Evolutionary conservation across 2,329 filamentous ascomycete genomes (phyloP).

Genomic region (Neofusicoccum umdonicola): DNA sequence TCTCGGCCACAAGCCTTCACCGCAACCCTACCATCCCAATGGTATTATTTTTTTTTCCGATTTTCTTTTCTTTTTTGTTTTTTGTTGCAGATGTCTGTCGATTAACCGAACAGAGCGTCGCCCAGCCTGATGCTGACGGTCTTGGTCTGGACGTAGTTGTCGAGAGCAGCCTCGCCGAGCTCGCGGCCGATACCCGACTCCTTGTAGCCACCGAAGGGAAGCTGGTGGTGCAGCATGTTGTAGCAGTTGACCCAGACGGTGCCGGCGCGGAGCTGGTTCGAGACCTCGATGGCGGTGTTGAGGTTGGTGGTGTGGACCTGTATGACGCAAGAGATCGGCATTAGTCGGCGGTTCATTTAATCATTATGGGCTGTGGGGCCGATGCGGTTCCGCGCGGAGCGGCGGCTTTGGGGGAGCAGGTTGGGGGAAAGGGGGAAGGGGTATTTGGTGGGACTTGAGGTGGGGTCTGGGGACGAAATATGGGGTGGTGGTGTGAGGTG

Average conservation of each 20-base stretch:
- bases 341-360: neutral
- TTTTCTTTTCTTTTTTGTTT: neutral
- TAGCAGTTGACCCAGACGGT: constrained; percentile 67
- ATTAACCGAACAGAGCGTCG: constrained; percentile 44
- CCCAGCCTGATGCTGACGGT: constrained; percentile 49
- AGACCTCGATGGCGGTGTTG: constrained; percentile 75
- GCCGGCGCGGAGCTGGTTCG: constrained; percentile 68
- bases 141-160: constrained; percentile 46
- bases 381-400: neutral
- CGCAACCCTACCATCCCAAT: neutral
- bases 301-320: constrained; percentile 70
- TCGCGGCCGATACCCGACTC: constrained; percentile 50
- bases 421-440: neutral
- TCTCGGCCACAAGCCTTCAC: neutral
- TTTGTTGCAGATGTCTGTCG: neutral
- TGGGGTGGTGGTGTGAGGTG: constrained; percentile 5
- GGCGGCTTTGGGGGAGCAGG: neutral
- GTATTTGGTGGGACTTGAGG: neutral
- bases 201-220: constrained; percentile 56
- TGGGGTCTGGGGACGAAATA: neutral
- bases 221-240: constrained; percentile 68
- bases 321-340: constrained; percentile 3
- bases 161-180: constrained; percentile 50
- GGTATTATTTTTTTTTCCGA: neutral
- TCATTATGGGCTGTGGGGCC: neutral